Conservation (phyloP, 148 eudicot species). For the Vaccinium corymbosum region DNA sequence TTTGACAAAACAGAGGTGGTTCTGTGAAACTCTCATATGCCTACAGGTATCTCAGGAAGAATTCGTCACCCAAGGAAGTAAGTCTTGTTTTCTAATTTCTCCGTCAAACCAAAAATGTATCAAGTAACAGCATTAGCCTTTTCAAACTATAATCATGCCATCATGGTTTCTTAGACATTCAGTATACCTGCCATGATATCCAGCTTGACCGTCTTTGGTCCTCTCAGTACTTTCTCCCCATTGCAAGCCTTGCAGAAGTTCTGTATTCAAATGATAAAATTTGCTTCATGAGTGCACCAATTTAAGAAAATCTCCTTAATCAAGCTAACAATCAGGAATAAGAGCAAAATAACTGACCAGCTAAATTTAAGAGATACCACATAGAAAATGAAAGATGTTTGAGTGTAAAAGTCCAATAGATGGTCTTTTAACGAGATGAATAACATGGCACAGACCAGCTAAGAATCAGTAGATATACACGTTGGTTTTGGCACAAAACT, state of each 20-base stretch:
- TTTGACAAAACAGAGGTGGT: background rate
- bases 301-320: background rate
- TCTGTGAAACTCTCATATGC: background rate
- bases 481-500: background rate
- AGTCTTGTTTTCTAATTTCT: background rate
- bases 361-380: slow-evolving; percentile 16
- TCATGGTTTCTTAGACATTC: no score
- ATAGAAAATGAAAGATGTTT: background rate
- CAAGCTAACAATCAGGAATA: slow-evolving; percentile 13
- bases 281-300: background rate
- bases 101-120: background rate
- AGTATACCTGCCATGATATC: no score
- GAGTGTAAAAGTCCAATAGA: background rate
- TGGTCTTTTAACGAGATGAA: background rate
- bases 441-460: background rate
- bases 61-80: background rate
- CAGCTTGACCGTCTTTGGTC: no score
- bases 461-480: background rate
- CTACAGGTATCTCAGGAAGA: no score
- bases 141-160: no score
- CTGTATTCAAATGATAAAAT: background rate
- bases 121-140: background rate
- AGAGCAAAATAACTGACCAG: slow-evolving; percentile 36
- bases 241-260: no score
- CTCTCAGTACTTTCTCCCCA: no score